Evolutionary conservation across 208 protist species (phyloP).

Genomic region (Wallacemonas sp.): DNA sequence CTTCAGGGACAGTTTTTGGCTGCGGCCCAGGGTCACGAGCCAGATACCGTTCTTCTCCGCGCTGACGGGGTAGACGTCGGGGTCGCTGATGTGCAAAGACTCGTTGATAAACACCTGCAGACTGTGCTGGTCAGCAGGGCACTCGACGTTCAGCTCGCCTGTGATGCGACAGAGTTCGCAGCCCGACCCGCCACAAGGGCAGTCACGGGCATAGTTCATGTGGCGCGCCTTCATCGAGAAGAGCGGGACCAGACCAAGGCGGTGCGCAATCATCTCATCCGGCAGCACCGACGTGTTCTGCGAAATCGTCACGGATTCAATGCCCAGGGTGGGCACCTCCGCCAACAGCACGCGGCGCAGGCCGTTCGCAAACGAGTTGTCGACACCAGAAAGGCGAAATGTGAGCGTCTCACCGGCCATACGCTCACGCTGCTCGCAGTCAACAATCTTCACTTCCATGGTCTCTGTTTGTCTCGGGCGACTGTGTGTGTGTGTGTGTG

Average conservation of each 20-base stretch:
- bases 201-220: slow-evolving; percentile 86
- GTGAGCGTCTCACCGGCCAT: slow-evolving; percentile 85
- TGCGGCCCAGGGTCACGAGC: slow-evolving; percentile 86
- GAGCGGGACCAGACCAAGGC: slow-evolving; percentile 98
- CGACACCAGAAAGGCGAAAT: slow-evolving; percentile 89
- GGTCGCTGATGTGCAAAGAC: slow-evolving; percentile 75
- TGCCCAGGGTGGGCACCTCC: slow-evolving; percentile 98
- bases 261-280: slow-evolving; percentile 99
- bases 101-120: slow-evolving; percentile 83
- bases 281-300: slow-evolving; percentile 96
- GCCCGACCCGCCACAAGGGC: slow-evolving; percentile 73
- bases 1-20: slow-evolving; percentile 80
- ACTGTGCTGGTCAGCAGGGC: slow-evolving; percentile 73
- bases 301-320: slow-evolving; percentile 96
- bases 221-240: slow-evolving; percentile 82
- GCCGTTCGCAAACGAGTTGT: slow-evolving; percentile 96
- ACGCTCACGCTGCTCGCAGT: slow-evolving; percentile 75
- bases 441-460: slow-evolving; percentile 85
- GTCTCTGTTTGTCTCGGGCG: background rate
- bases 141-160: slow-evolving; percentile 81
- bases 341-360: slow-evolving; percentile 98
- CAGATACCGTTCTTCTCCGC: slow-evolving; percentile 84
- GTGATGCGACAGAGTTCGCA: slow-evolving; percentile 89
- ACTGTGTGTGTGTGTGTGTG: too few species aligned
- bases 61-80: slow-evolving; percentile 79